These are phyloP conservation scores for Vickermania spadyakhi DNA, from an alignment of 208 protist species.

Conservation along the genomic window DNA sequence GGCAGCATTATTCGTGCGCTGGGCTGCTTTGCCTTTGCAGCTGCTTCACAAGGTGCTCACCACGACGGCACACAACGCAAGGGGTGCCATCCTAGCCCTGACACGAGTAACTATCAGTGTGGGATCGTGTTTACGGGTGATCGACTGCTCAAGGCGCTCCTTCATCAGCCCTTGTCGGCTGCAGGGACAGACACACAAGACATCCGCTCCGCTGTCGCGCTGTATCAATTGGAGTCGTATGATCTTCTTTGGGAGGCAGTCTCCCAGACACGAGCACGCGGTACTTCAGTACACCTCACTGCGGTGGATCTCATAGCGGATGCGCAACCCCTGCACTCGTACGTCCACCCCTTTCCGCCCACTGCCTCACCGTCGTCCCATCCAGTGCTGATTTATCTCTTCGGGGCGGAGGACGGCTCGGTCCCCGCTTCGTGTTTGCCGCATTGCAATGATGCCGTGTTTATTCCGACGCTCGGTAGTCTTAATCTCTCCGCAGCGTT, in stretches of 20 bases:
- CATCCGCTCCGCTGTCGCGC: slow-evolving; percentile 18
- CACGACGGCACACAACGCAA: neutral
- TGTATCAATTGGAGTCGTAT: slow-evolving; percentile 21
- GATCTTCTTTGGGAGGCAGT: slow-evolving; percentile 31
- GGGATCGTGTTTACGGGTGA: slow-evolving; percentile 46
- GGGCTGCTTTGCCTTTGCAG: slow-evolving; percentile 22
- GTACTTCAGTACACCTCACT: slow-evolving; percentile 16
- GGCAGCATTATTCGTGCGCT: slow-evolving; percentile 63
- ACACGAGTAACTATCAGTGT: slow-evolving; percentile 5
- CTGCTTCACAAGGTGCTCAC: neutral
- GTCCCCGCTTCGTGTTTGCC: slow-evolving; percentile 23
- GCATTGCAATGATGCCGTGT: slow-evolving; percentile 51
- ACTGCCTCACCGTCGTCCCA: neutral
- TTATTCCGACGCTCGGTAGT: slow-evolving; percentile 57
- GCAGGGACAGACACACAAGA: slow-evolving; percentile 34
- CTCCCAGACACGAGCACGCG: neutral
- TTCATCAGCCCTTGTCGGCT: slow-evolving; percentile 3
- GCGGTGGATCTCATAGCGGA: slow-evolving; percentile 57
- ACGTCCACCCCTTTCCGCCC: slow-evolving; percentile 19
- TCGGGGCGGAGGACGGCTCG: slow-evolving; percentile 56
- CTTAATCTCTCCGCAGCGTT: slow-evolving; percentile 63
- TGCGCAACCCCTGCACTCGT: slow-evolving; percentile 27
- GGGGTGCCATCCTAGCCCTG: neutral
- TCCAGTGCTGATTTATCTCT: slow-evolving; percentile 50
- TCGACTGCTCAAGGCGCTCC: slow-evolving; percentile 25